Conservation (phyloP, 2,329 filamentous ascomycete species). For the Colletotrichum coccodes region DNA sequence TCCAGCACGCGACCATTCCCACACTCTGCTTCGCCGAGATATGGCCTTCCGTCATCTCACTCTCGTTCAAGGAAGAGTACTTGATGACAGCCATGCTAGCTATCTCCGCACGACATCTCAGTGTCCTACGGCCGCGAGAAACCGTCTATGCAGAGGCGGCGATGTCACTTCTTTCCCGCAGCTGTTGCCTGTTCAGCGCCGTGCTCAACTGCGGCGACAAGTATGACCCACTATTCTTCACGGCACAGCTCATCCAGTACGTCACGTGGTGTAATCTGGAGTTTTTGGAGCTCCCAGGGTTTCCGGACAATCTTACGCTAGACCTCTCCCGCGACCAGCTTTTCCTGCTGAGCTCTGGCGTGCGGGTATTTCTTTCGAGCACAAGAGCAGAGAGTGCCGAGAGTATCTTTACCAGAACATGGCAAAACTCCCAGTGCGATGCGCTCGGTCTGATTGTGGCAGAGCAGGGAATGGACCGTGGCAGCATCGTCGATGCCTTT, state of each 20-base stretch:
- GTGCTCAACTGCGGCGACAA: slow-evolving; percentile 29
- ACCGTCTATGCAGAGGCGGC: slow-evolving; percentile 36
- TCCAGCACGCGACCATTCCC: slow-evolving; percentile 36
- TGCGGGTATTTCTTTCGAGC: slow-evolving; percentile 29
- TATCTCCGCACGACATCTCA: slow-evolving; percentile 37
- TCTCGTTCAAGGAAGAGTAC: slow-evolving; percentile 41
- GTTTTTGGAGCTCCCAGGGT: slow-evolving; percentile 37
- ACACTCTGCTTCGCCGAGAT: slow-evolving; percentile 40
- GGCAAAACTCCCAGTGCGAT: slow-evolving; percentile 35
- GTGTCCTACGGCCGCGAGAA: slow-evolving; percentile 24
- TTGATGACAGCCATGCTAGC: slow-evolving; percentile 40
- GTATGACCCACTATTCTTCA: slow-evolving; percentile 35
- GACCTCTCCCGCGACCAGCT: slow-evolving; percentile 40
- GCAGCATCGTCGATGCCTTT: slow-evolving; percentile 30
- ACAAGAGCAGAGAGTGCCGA: slow-evolving; percentile 13
- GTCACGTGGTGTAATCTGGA: slow-evolving; percentile 42
- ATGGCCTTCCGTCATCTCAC: slow-evolving; percentile 40
- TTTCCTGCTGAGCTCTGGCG: slow-evolving; percentile 41
- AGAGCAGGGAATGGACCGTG: slow-evolving; percentile 32
- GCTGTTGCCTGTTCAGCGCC: slow-evolving; percentile 37
- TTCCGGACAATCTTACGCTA: not conserved
- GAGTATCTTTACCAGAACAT: slow-evolving; percentile 34
- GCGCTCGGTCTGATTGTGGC: slow-evolving; percentile 33
- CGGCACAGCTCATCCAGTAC: slow-evolving; percentile 42
- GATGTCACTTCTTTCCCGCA: slow-evolving; percentile 35